Evolutionary conservation across 257 asterid species (phyloP).

Genomic region (Scutellaria barbata): DNA sequence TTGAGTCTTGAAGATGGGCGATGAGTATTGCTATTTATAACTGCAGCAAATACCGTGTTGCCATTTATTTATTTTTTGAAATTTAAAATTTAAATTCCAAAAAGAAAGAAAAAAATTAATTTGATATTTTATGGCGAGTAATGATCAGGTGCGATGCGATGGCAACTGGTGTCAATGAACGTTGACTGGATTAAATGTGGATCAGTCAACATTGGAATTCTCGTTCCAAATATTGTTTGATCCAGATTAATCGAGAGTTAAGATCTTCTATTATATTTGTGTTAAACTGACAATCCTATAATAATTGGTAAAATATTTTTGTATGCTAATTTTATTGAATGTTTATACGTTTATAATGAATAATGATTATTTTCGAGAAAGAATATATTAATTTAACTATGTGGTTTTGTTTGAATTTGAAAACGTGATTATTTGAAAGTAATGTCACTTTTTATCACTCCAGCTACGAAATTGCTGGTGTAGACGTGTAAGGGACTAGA

Average conservation of each 20-base stretch:
- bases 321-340: no score
- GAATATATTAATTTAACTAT: no score
- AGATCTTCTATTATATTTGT: no score
- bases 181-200: not conserved
- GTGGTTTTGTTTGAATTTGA: not conserved
- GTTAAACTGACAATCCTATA: no score
- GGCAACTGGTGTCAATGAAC: conserved; percentile 12
- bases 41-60: conserved; percentile 35
- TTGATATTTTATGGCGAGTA: not conserved
- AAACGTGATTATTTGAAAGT: not conserved
- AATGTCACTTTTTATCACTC: conserved; percentile 3
- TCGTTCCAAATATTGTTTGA: no score
- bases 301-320: no score
- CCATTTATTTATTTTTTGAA: conserved; percentile 18
- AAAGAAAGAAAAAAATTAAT: not conserved
- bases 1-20: conserved; percentile 12
- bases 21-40: conserved; percentile 28
- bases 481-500: not conserved
- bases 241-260: no score
- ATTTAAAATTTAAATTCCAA: not conserved
- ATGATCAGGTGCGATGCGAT: conserved; percentile 28
- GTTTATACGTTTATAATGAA: no score
- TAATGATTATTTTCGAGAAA: no score
- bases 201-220: not conserved
- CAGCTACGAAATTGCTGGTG: conserved; percentile 22